phyloP scores from a whole-genome alignment of 306 rosid genomes.

The Cercis canadensis region DNA sequence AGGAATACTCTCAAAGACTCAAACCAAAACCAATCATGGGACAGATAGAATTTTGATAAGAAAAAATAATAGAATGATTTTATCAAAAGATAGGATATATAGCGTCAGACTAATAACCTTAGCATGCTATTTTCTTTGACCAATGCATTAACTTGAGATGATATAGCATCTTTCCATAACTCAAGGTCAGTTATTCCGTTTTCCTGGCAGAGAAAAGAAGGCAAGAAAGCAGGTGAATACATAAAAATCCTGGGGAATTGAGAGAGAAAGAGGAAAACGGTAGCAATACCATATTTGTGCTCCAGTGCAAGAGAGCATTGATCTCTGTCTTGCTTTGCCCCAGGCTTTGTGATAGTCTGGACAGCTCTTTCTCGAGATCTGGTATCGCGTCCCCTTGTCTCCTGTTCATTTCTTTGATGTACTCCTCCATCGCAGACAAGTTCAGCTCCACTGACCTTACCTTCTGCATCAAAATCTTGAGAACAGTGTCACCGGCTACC shows the following conservation, averaged over 20 bases:
- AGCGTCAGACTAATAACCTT: slow-evolving; percentile 50
- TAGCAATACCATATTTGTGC: background rate
- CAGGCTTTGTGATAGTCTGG: slow-evolving; percentile 58
- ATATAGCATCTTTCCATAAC: slow-evolving; percentile 70
- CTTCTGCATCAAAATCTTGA: slow-evolving; percentile 94
- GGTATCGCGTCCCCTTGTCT: slow-evolving; percentile 60
- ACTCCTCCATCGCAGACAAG: slow-evolving; percentile 68
- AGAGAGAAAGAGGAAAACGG: background rate
- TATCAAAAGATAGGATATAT: background rate
- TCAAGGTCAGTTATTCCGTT: slow-evolving; percentile 57
- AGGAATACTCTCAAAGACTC: background rate
- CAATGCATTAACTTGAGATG: slow-evolving; percentile 64
- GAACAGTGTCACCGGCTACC: slow-evolving; percentile 81
- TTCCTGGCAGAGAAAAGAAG: slow-evolving; percentile 54
- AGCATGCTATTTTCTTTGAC: slow-evolving; percentile 60
- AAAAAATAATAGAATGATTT: slow-evolving; percentile 3
- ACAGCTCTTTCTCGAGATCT: slow-evolving; percentile 60
- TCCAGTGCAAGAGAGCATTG: no score
- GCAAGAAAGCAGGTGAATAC: slow-evolving; percentile 18
- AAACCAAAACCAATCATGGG: no score
- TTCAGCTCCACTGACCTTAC: slow-evolving; percentile 48
- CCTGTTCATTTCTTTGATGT: slow-evolving; percentile 67
- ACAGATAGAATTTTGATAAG: background rate
- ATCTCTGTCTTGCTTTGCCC: slow-evolving; percentile 63
- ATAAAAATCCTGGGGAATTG: slow-evolving; percentile 4